Conservation (phyloP, 441 rosid species). For the Pelargonium cotyledonis region DNA sequence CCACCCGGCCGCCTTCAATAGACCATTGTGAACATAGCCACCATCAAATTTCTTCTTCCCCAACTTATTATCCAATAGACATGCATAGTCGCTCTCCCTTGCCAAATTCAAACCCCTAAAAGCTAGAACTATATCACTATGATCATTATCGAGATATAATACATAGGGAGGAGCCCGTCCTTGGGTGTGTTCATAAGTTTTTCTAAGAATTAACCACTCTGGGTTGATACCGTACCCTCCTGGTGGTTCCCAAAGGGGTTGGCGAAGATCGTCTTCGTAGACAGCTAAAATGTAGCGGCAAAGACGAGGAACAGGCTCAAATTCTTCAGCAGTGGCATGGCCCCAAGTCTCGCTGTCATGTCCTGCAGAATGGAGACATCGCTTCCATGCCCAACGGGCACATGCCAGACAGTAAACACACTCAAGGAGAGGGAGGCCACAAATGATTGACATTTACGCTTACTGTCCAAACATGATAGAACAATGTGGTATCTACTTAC, state of each 20-base stretch:
- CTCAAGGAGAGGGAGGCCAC: slow-evolving; percentile 79
- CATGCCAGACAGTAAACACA: slow-evolving; percentile 61
- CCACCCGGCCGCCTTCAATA: slow-evolving; percentile 74
- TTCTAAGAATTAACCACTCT: slow-evolving; percentile 56
- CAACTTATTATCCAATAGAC: slow-evolving; percentile 57
- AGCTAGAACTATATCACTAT: slow-evolving; percentile 68
- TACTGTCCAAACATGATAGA: slow-evolving; percentile 9
- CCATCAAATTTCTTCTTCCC: slow-evolving; percentile 71
- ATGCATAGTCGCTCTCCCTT: slow-evolving; percentile 69
- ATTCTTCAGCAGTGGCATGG: slow-evolving; percentile 59
- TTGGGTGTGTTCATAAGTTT: slow-evolving; percentile 50
- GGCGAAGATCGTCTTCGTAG: slow-evolving; percentile 59
- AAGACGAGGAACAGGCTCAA: slow-evolving; percentile 72
- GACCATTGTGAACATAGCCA: slow-evolving; percentile 79
- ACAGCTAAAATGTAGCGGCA: slow-evolving; percentile 69
- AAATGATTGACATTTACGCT: slow-evolving; percentile 63
- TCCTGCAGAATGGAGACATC: slow-evolving; percentile 72
- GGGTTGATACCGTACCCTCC: slow-evolving; percentile 61
- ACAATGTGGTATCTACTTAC: neutral
- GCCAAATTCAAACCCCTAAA: slow-evolving; percentile 68
- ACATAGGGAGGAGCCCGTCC: slow-evolving; percentile 78
- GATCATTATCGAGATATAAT: slow-evolving; percentile 56
- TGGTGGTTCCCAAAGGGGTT: slow-evolving; percentile 46
- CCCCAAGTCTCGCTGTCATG: slow-evolving; percentile 77
- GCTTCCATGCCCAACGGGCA: slow-evolving; percentile 86